phyloP scores from a whole-genome alignment of 129 eudicot species.

The Kitagawia praeruptora region DNA sequence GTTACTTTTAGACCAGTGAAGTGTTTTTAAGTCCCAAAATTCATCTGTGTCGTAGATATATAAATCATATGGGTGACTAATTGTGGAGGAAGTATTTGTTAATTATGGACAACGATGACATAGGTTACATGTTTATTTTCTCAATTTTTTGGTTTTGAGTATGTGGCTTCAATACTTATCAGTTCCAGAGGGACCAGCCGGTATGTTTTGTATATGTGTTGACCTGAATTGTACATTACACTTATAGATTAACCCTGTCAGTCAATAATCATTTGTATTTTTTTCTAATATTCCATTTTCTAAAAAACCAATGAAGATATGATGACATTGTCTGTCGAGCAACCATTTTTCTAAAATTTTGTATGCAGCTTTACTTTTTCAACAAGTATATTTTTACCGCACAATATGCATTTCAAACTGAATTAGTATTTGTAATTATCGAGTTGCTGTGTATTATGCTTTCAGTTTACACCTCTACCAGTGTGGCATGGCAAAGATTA shows the following conservation, averaged over 20 bases:
- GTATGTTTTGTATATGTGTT: background rate
- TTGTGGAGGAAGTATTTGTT: background rate
- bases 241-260: background rate
- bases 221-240: background rate
- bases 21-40: background rate
- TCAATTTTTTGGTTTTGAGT: background rate
- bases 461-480: slow-evolving; percentile 84
- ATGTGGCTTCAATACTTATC: background rate
- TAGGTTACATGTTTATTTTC: background rate
- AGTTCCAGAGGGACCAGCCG: background rate
- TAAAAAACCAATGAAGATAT: background rate
- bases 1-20: background rate
- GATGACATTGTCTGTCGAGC: background rate
- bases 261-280: background rate
- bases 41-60: background rate
- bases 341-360: background rate
- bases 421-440: background rate
- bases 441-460: slow-evolving; percentile 13
- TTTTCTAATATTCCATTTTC: background rate
- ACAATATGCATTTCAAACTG: background rate
- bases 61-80: background rate
- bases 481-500: slow-evolving; percentile 95
- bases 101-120: background rate
- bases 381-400: background rate
- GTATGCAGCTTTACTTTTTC: background rate